These are phyloP conservation scores for Lithohypha guttulata DNA, from an alignment of 2,329 filamentous ascomycete genomes.

Conservation along the genomic window DNA sequence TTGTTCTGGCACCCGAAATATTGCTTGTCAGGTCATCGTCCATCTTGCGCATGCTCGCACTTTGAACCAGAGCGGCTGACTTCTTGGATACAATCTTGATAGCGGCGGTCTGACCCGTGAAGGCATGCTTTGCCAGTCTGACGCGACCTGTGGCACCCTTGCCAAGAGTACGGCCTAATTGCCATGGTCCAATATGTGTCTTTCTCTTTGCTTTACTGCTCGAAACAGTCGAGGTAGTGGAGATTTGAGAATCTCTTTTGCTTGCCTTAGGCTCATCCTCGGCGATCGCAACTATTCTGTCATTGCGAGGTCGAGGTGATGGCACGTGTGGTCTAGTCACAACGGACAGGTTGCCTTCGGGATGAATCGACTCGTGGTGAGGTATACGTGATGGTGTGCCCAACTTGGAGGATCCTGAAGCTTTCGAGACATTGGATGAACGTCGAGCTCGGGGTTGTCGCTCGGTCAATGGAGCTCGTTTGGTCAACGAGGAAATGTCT, in stretches of 20 bases:
- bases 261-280: slow-evolving; percentile 32
- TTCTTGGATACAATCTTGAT: slow-evolving; percentile 91
- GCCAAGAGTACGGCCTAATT: slow-evolving; percentile 77
- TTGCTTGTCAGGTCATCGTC: slow-evolving; percentile 55
- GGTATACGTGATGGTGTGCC: slow-evolving; percentile 14
- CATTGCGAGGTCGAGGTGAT: slow-evolving; percentile 31
- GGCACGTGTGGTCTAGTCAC: slow-evolving; percentile 11
- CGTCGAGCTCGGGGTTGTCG: slow-evolving; percentile 16
- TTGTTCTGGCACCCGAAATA: slow-evolving; percentile 53
- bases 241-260: slow-evolving; percentile 23
- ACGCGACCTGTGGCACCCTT: slow-evolving; percentile 85
- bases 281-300: slow-evolving; percentile 42
- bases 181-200: slow-evolving; percentile 86
- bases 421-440: slow-evolving; percentile 9
- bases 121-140: slow-evolving; percentile 67
- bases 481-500: slow-evolving; percentile 8
- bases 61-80: slow-evolving; percentile 67
- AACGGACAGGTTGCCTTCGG: slow-evolving; percentile 20
- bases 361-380: slow-evolving; percentile 24
- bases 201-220: slow-evolving; percentile 46
- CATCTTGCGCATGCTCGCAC: slow-evolving; percentile 73
- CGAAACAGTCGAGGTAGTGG: slow-evolving; percentile 46
- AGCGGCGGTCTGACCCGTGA: slow-evolving; percentile 71
- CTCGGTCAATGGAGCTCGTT: slow-evolving; percentile 16
- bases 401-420: slow-evolving; percentile 1